Evolutionary conservation across 176 grass and related monocot species (phyloP), one percentile per base, ranked within the genome.

Genomic region (Eragrostis nindensis): DNA sequence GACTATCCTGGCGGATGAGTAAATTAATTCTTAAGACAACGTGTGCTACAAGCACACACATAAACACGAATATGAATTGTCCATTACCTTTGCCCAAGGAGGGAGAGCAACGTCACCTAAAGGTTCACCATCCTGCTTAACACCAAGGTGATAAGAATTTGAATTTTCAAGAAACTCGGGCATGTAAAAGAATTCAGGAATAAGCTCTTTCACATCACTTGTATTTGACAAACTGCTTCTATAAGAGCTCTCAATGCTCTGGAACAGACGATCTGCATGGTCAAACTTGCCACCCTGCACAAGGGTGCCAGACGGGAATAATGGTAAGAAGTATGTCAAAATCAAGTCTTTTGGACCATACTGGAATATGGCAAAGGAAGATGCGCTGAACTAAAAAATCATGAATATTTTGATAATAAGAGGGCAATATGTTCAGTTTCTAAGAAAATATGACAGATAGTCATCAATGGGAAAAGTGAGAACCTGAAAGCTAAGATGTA

Each of bases 121-220:
- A 71, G 92, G 92, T 66, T 94, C 92, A 77, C 95, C 95, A 50
- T 98, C 92, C 86, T 98, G 95, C 83, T 93, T 98, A 68, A 98
- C 62, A 55, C 95, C 95, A 86, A 98, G 82, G 72, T 93, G 90
- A 87, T 98, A 98, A 9, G 61, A 84, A 91, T 98, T 98, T 77
- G 87, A 89, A 88, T 98, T 98, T 75, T 89, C 79, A 79, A 98
- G 87, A 91, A 94, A 98, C 75, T 98, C 95, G 4, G 95, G 88
- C 95, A 98, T 93, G 84, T 98, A 98, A 85, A 91, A 98, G 73
- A 98, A 98, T 88, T 98, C 95, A 57, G 95, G 95, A 62, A 92
- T 94, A 68, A 98, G 90, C 83, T 98, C 95, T 83, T 98, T 98
- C 65, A 98, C 95, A 42, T 98, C 95, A 69, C 95, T 98, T 68